Conservation (phyloP, 2,329 filamentous ascomycete genomes). For the Leptographium galeiforme region DNA sequence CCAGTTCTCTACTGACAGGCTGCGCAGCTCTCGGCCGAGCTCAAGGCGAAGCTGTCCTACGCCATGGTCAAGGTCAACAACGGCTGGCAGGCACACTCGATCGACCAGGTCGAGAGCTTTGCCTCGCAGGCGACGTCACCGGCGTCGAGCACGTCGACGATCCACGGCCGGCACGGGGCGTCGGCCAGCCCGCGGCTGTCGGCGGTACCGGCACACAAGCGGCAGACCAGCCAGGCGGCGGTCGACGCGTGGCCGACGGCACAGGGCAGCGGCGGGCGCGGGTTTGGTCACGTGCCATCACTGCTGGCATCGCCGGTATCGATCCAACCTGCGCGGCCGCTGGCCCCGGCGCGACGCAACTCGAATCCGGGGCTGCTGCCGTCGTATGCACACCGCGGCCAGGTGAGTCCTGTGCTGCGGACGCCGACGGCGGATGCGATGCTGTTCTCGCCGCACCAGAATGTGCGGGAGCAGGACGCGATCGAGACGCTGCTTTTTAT, state of each 20-base stretch:
- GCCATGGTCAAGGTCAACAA: conserved; percentile 89
- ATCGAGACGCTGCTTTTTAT: conserved; percentile 71
- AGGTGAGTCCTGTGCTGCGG: conserved; percentile 21
- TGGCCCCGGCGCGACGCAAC: conserved; percentile 30
- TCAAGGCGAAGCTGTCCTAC: conserved; percentile 76
- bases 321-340: conserved; percentile 33
- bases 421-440: conserved; percentile 35
- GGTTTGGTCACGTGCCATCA: conserved; percentile 12
- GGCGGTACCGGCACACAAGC: conserved; percentile 22
- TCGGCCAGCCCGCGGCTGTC: conserved; percentile 40
- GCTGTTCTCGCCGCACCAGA: conserved; percentile 56
- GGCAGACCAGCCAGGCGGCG: conserved; percentile 3
- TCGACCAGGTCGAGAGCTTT: conserved; percentile 64
- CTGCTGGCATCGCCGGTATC: conserved; percentile 39
- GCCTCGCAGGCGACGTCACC: conserved; percentile 57
- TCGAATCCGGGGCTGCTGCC: conserved; percentile 32
- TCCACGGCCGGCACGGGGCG: conserved; percentile 36
- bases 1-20: conserved; percentile 2
- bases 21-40: conserved; percentile 56
- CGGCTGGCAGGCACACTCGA: conserved; percentile 68
- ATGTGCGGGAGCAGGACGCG: conserved; percentile 63
- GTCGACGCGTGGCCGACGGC: conserved; percentile 5
- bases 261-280: conserved; percentile 3
- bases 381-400: conserved; percentile 27
- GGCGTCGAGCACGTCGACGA: conserved; percentile 41